Evolutionary conservation across 164 flowering plant species (phyloP).

Genomic region (Vitis vinifera): ASM3070453v1 NC_081822.1:6917501-6918000

Average conservation of each 20-base stretch:
- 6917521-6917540: background rate
- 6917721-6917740: conserved; percentile 38
- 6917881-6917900: conserved; percentile 77
- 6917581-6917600: background rate
- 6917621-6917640: conserved; percentile 19
- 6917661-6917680: conserved; percentile 53
- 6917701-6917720: conserved; percentile 78
- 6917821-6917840: conserved; percentile 74
- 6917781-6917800: conserved; percentile 34
- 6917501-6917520: background rate
- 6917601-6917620: conserved; percentile 7
- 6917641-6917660: conserved; percentile 63
- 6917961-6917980: conserved; percentile 78
- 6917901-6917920: conserved; percentile 67
- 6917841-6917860: conserved; percentile 80
- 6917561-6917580: conserved; percentile 23
- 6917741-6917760: background rate
- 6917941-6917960: conserved; percentile 82
- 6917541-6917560: conserved; percentile 25
- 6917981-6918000: conserved; percentile 91
- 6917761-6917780: background rate
- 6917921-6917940: conserved; percentile 82
- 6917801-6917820: conserved; percentile 56
- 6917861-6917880: conserved; percentile 69
- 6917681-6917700: conserved; percentile 63